phyloP scores from a whole-genome alignment of 805 yeast species.

The Metschnikowia orientalis region DNA sequence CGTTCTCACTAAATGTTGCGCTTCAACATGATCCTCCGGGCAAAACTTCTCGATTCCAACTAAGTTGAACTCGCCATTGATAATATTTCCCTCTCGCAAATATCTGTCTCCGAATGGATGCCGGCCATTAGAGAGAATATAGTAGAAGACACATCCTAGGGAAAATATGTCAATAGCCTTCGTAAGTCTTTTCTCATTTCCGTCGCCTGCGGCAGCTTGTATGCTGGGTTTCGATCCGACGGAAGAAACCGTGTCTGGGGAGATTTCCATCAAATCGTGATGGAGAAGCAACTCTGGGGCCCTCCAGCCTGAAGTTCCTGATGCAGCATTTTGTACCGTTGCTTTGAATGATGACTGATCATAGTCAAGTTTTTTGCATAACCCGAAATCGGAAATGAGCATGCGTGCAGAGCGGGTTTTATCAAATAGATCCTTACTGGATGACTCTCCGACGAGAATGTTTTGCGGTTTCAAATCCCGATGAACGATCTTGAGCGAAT shows the following conservation, averaged over 20 bases:
- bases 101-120: conserved; percentile 97
- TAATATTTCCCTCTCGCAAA: conserved; percentile 82
- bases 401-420: conserved; percentile 44
- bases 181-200: conserved; percentile 63
- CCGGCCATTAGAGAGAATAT: conserved; percentile 71
- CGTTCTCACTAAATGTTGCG: conserved; percentile 61
- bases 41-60: conserved; percentile 41
- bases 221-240: conserved; percentile 16
- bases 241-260: conserved; percentile 36
- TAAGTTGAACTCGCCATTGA: conserved; percentile 57
- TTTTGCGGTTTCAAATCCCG: conserved; percentile 94
- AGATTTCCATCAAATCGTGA: conserved; percentile 34
- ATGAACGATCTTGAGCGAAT: conserved; percentile 86
- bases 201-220: conserved; percentile 15
- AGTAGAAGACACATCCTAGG: conserved; percentile 89
- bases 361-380: conserved; percentile 84
- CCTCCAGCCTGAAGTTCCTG: conserved; percentile 96
- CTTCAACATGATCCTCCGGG: conserved; percentile 51
- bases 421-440: conserved; percentile 22
- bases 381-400: conserved; percentile 91
- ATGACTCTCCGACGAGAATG: conserved; percentile 68
- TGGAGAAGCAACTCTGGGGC: conserved; percentile 79
- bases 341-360: conserved; percentile 94
- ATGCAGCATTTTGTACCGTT: conserved; percentile 84
- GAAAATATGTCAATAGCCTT: conserved; percentile 92